These are phyloP conservation scores for Kwoniella botswanensis DNA, from an alignment of 768 basidiomycete genomes.

Conservation along the genomic window DNA sequence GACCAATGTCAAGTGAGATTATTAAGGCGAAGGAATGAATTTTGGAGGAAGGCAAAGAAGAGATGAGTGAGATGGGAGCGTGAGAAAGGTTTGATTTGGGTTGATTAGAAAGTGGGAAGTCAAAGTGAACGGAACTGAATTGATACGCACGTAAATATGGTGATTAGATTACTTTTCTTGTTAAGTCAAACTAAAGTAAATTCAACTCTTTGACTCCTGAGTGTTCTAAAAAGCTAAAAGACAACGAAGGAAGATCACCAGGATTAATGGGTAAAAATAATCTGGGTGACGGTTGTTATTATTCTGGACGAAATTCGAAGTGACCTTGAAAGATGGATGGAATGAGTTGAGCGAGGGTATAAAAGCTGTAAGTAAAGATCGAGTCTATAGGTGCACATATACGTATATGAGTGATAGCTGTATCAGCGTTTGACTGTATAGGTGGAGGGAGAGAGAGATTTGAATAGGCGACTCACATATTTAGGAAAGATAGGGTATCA, in stretches of 20 bases:
- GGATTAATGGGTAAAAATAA: background rate
- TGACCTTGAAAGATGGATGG: background rate
- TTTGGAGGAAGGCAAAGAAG: background rate
- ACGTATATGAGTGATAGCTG: background rate
- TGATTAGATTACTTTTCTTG: conserved; percentile 7
- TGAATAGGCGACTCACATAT: conserved; percentile 7
- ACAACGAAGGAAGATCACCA: background rate
- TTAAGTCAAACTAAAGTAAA: background rate
- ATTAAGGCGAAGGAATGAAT: background rate
- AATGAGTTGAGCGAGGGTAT: background rate
- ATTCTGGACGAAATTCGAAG: background rate
- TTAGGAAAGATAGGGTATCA: background rate
- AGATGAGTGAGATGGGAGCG: background rate
- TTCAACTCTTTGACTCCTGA: background rate
- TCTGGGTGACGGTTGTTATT: background rate
- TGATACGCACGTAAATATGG: conserved; percentile 30
- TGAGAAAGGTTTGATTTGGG: conserved; percentile 3
- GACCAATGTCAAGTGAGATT: background rate
- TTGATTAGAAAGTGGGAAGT: conserved; percentile 4
- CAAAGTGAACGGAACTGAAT: conserved; percentile 4
- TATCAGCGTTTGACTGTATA: background rate
- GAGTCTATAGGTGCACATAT: background rate
- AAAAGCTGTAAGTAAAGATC: background rate
- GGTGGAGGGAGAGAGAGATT: background rate
- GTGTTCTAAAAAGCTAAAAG: background rate